Percentiles rank a stretch among this genome's conserved stretches.
These are phyloP conservation scores for Helicostylum pulchrum DNA, from an alignment of 192 early-diverging fungal species.

Conservation along the genomic window DNA sequence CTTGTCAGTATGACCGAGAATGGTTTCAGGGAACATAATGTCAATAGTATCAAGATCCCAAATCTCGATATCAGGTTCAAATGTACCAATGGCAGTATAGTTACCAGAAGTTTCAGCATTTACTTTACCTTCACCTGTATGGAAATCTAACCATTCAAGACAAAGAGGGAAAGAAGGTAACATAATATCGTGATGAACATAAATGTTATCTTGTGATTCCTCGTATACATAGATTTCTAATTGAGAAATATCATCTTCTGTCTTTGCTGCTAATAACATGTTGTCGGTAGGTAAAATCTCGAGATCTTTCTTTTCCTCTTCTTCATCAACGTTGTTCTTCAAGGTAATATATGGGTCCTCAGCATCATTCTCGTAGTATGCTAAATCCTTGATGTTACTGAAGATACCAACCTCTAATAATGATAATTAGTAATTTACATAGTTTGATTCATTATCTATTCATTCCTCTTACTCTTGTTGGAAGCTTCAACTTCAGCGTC, in stretches of 20 bases:
- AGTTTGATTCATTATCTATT: not conserved
- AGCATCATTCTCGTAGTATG: slow-evolving; percentile 73
- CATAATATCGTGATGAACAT: slow-evolving; percentile 98
- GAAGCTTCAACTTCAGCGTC: slow-evolving; percentile 69
- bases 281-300: slow-evolving; percentile 77
- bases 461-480: slow-evolving; percentile 25
- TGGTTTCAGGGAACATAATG: slow-evolving; percentile 84
- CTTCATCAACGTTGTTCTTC: slow-evolving; percentile 74
- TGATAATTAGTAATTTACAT: not conserved
- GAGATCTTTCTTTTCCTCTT: slow-evolving; percentile 61
- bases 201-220: slow-evolving; percentile 76
- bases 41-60: slow-evolving; percentile 96
- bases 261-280: slow-evolving; percentile 88
- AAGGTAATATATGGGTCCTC: slow-evolving; percentile 87
- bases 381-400: slow-evolving; percentile 82
- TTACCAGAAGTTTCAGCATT: slow-evolving; percentile 60
- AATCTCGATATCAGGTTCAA: slow-evolving; percentile 97
- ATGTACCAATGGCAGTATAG: slow-evolving; percentile 95
- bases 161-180: slow-evolving; percentile 93
- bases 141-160: slow-evolving; percentile 93
- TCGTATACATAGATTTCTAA: slow-evolving; percentile 94
- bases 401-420: slow-evolving; percentile 65
- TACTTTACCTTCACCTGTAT: slow-evolving; percentile 63
- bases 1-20: slow-evolving; percentile 71
- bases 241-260: slow-evolving; percentile 96